These are phyloP conservation scores for Marasmius fiardii DNA, from an alignment of 1,284 basidiomycete genomes.

Conservation along the genomic window DNA sequence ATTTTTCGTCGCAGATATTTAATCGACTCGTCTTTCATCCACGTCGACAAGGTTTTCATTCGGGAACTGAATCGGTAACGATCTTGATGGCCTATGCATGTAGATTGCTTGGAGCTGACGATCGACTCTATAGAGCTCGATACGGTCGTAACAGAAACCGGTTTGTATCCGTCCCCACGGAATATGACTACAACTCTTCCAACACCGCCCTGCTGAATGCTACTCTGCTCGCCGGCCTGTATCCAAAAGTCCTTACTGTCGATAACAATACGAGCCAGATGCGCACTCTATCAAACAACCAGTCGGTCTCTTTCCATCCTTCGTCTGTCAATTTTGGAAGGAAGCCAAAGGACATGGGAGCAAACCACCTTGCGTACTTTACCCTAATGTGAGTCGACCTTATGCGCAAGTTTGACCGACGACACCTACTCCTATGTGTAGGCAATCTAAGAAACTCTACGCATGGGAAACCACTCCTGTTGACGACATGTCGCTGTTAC, in stretches of 20 bases:
- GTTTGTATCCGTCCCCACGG: conserved; percentile 75
- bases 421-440: conserved; percentile 27
- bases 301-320: conserved; percentile 84
- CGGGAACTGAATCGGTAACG: conserved; percentile 70
- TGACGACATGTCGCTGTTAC: conserved; percentile 78
- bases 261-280: conserved; percentile 61
- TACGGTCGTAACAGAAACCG: conserved; percentile 72
- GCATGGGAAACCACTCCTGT: conserved; percentile 96
- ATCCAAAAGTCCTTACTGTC: conserved; percentile 85
- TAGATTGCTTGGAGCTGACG: conserved; percentile 4
- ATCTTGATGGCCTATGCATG: background rate
- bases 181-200: conserved; percentile 68
- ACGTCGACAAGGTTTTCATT: conserved; percentile 62
- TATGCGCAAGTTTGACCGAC: conserved; percentile 2
- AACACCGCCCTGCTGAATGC: conserved; percentile 73
- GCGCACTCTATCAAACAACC: conserved; percentile 87
- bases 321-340: conserved; percentile 85
- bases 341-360: conserved; percentile 68
- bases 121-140: conserved; percentile 52
- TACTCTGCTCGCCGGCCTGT: conserved; percentile 84
- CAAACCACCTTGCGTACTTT: conserved; percentile 81
- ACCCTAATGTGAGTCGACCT: conserved; percentile 71
- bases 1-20: conserved; percentile 52
- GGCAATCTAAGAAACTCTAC: conserved; percentile 91
- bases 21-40: conserved; percentile 86